Base-by-base conservation (phyloP, 2,329 filamentous ascomycete genomes). In the Fusarium sp. region DNA sequence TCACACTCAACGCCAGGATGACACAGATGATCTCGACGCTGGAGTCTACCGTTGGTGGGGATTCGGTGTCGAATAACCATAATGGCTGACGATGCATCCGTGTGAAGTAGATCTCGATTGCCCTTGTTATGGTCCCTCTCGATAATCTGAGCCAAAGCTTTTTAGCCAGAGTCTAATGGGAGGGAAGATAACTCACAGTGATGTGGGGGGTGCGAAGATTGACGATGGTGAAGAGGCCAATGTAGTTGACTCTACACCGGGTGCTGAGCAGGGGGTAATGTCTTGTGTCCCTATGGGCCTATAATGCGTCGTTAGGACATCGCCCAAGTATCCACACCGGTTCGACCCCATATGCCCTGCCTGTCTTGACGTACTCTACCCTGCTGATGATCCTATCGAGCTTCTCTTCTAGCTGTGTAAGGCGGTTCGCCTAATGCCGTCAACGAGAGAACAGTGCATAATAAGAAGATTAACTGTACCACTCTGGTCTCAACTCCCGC, bases 351-450 rank as follows among this genome's bases (percentile, higher is more conserved):
- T 32, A n/a, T 13, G 2, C 48, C 6, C 32, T 27, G 45, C 16
- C 6, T 30, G 45, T 20, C 10, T 58, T 14, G 23, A 63, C 73
- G 0, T 70, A 75, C 73, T 35, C 66, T 9, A 67, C 60, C 11
- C 52, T 60, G 7, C 37, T 64, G 5, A 75, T 73, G 2, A 75
- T 37, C 14, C 1, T 75, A 2, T 75, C 69, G 2, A 75, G 48
- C 32, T 75, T 75, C 27, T 75, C 63, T 8, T 75, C 73, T 0
- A 75, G 72, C 13, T 73, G 66, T 5, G 63, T 37, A 6, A 75
- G 66, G 0, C 73, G 69, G 25, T 35, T 61, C 2, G 66, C 57
- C 73, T 75, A 7, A 0, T 20, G 13, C 8, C 5, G 32, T 74
- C 14, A 71, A 52, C 35, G 0, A 6, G n/a, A 23, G 4, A 7